A percentile compares a stretch with the other conserved stretches of the same genome.
These are phyloP conservation scores for Phytophthora parvispora DNA, from an alignment of 352 stramenopile species.

Conservation along the genomic window DNA sequence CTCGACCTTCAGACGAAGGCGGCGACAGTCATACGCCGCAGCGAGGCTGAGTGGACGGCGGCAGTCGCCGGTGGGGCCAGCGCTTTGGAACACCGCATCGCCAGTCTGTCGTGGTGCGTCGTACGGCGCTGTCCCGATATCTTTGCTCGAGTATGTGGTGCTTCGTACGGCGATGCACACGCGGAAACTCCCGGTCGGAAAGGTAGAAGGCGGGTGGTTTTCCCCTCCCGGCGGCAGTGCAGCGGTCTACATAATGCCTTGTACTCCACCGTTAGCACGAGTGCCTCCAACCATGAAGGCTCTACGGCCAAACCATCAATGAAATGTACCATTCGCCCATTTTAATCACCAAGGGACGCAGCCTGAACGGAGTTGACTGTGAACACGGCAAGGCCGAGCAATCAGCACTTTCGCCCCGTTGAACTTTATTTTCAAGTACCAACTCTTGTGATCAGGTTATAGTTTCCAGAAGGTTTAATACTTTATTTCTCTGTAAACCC, in stretches of 20 bases:
- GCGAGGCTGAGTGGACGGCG: constrained; percentile 18
- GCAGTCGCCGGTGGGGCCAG: background rate
- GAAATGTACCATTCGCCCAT: background rate
- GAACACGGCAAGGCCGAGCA: background rate
- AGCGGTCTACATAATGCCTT: background rate
- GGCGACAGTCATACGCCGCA: background rate
- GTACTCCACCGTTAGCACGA: background rate
- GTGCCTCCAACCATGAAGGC: background rate
- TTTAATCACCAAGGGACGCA: constrained; percentile 1
- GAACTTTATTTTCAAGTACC: background rate
- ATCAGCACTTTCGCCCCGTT: too few relatives aligned
- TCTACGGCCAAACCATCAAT: too few relatives aligned
- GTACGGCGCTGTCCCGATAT: constrained; percentile 39
- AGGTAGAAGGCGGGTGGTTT: constrained; percentile 12
- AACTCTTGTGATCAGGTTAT: background rate
- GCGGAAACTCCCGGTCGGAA: constrained; percentile 8
- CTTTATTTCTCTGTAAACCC: background rate
- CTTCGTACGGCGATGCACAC: constrained; percentile 37
- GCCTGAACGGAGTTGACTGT: background rate
- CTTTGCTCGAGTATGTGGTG: constrained; percentile 24
- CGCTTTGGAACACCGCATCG: constrained; percentile 1
- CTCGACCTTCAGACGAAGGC: background rate
- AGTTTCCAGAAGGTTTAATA: background rate
- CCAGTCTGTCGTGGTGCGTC: constrained; percentile 7
- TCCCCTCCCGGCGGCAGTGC: constrained; percentile 2